phyloP scores from a whole-genome alignment of 768 basidiomycete species.

The Galerina marginata region DNA sequence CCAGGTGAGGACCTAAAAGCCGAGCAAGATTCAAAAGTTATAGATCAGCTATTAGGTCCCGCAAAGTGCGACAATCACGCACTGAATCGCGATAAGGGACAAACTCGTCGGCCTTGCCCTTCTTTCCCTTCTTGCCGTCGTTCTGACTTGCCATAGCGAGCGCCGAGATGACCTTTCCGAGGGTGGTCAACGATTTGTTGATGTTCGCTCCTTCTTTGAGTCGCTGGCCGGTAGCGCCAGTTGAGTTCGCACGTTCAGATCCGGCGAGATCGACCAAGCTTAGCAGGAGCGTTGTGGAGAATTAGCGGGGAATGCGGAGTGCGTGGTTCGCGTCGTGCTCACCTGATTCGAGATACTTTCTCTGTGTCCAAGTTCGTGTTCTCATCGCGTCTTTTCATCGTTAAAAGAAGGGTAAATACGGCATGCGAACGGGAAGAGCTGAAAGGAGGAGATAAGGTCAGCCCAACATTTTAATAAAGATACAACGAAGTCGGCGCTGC shows the following conservation, averaged over 20 bases:
- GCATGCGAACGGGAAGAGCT: constrained; percentile 97
- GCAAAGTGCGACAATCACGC: constrained; percentile 34
- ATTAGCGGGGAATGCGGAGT: constrained; percentile 10
- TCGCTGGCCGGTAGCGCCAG: constrained; percentile 94
- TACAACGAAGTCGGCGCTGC: neutral
- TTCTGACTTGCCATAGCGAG: constrained; percentile 75
- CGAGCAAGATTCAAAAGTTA: constrained; percentile 15
- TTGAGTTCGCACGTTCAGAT: constrained; percentile 96
- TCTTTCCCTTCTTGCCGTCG: constrained; percentile 84
- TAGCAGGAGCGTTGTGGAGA: constrained; percentile 6
- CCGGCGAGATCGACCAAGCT: constrained; percentile 96
- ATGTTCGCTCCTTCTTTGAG: constrained; percentile 98
- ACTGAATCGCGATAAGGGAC: constrained; percentile 98
- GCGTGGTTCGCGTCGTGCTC: constrained; percentile 23
- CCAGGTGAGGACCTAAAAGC: constrained; percentile 89
- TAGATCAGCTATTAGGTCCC: constrained; percentile 1
- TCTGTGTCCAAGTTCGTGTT: constrained; percentile 91
- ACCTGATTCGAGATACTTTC: constrained; percentile 98
- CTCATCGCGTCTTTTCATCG: constrained; percentile 88
- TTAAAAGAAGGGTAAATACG: constrained; percentile 94
- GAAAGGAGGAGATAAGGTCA: constrained; percentile 15
- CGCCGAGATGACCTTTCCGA: constrained; percentile 96
- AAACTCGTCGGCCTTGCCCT: constrained; percentile 89
- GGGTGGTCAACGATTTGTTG: constrained; percentile 97
- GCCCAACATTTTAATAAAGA: constrained; percentile 4